Evolutionary conservation across 129 eudicot species (phyloP), one percentile per base, ranked within the genome.

Genomic region (Flaveria bidentis): DNA sequence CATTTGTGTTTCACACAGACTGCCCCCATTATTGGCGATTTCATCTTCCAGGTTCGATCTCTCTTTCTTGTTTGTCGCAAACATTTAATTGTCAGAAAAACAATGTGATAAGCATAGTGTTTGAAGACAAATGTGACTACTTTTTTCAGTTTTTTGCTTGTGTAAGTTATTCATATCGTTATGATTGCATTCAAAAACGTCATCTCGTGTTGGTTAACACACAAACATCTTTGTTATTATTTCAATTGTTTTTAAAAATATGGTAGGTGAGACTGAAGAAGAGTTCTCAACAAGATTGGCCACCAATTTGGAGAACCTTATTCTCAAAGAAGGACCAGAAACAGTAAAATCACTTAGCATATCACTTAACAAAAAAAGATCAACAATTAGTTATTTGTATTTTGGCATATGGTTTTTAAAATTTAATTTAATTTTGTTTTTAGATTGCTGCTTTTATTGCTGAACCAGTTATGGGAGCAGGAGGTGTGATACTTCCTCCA

Each of bases 21-120:
- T 94, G 98, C 82, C 98, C 97, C 56, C 98, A 94, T 82, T 94
- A 88, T 76, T 94, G 98, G 98, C 91, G 98, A 18, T 87, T 67
- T 83, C 98, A 89, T 83, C 88, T 84, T 71, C 92, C 91, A 82
- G 98, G 98, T 94, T 45, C 23, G 49, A 2, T 75, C 71, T 44
- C 25, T 15, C 2, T 17, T 45, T 71, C 14, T 71, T 39, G 50
- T 22, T 45, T 64, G 25, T 46, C n/a, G 33, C 49, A 14, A 65
- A 26, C 17, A 12, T 52, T 65, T 46, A 51, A 49, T 66, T 18
- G 42, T 56, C 16, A 17, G 69, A 15, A 30, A 61, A 79, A 42
- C 64, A n/a, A 67, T 76, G 2, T 44, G 17, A 81, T 26, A 80
- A 47, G 1, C 57, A 53, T 69, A 28, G 62, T 56, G 42, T 62